Percentiles rank a stretch among this genome's conserved stretches.
phyloP scores from a whole-genome alignment of 2,329 filamentous ascomycete genomes.

The Fusarium coicis region DNA sequence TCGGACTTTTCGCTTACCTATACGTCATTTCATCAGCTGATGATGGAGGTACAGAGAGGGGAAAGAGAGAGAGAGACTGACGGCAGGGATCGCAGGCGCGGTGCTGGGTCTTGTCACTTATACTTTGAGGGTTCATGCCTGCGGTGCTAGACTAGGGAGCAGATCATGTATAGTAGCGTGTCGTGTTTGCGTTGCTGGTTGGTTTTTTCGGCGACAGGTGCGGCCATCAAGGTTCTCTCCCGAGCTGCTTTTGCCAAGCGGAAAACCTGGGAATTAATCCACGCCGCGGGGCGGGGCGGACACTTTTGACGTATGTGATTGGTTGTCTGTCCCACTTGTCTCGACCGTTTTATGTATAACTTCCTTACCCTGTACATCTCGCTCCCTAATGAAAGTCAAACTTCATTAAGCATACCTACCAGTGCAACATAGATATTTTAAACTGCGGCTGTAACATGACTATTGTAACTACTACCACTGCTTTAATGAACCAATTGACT shows the following conservation, averaged over 20 bases:
- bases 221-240: slow-evolving; percentile 27
- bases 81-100: slow-evolving; percentile 32
- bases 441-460: too few relatives aligned
- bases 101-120: slow-evolving; percentile 31
- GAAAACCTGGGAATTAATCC: neutral
- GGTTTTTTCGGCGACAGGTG: slow-evolving; percentile 4
- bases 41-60: neutral
- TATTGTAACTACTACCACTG: too few relatives aligned
- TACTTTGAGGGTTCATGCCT: slow-evolving; percentile 24
- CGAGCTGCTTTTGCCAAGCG: slow-evolving; percentile 4
- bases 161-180: neutral
- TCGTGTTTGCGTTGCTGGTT: neutral
- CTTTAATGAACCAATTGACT: too few relatives aligned
- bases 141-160: neutral
- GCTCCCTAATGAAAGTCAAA: too few relatives aligned
- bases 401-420: too few relatives aligned
- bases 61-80: neutral
- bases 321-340: neutral
- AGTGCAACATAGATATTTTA: too few relatives aligned
- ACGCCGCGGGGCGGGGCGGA: neutral
- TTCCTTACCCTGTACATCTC: too few relatives aligned
- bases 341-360: too few relatives aligned
- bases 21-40: slow-evolving; percentile 16
- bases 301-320: neutral
- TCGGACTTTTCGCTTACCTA: slow-evolving; percentile 29